phyloP scores from a whole-genome alignment of 345 rosid species.

The Heritiera fomes region DNA sequence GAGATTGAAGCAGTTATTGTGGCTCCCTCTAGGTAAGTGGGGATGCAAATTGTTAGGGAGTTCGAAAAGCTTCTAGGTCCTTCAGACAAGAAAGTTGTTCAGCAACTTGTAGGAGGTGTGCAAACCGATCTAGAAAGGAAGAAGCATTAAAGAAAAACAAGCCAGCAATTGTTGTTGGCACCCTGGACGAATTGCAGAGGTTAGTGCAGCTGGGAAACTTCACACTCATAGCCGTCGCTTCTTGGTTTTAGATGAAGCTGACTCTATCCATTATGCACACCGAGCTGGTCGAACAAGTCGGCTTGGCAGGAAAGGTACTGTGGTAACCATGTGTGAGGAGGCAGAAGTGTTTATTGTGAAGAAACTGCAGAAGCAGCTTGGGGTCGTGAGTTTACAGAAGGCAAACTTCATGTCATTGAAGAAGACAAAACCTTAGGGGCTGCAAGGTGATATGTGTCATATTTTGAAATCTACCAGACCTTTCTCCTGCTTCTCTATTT shows the following conservation, averaged over 20 bases:
- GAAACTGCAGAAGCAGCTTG: slow-evolving; percentile 89
- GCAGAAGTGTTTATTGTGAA: slow-evolving; percentile 79
- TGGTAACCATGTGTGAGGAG: slow-evolving; percentile 83
- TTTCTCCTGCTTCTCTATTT: neutral
- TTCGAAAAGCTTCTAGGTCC: slow-evolving; percentile 84
- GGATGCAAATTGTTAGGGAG: slow-evolving; percentile 96
- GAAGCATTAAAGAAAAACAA: slow-evolving; percentile 97
- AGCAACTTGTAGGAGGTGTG: slow-evolving; percentile 94
- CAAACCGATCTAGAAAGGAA: slow-evolving; percentile 91
- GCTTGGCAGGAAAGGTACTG: slow-evolving; percentile 87
- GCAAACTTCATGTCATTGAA: slow-evolving; percentile 59
- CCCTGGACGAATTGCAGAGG: slow-evolving; percentile 91
- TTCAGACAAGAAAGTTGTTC: slow-evolving; percentile 70
- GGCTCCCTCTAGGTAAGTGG: slow-evolving; percentile 95
- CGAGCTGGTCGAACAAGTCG: slow-evolving; percentile 88
- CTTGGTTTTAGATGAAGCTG: slow-evolving; percentile 89
- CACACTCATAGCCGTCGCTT: slow-evolving; percentile 82
- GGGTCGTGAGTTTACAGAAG: slow-evolving; percentile 82
- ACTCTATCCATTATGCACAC: slow-evolving; percentile 81
- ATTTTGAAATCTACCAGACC: neutral
- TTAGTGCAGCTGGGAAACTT: slow-evolving; percentile 91
- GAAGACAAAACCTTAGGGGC: slow-evolving; percentile 42
- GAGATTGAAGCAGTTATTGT: slow-evolving; percentile 87
- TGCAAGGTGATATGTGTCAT: slow-evolving; percentile 4
- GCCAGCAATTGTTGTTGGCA: slow-evolving; percentile 86